Evolutionary conservation across 192 early-diverging fungal species (phyloP).

Genomic region (Phlyctochytrium arcticum): DNA sequence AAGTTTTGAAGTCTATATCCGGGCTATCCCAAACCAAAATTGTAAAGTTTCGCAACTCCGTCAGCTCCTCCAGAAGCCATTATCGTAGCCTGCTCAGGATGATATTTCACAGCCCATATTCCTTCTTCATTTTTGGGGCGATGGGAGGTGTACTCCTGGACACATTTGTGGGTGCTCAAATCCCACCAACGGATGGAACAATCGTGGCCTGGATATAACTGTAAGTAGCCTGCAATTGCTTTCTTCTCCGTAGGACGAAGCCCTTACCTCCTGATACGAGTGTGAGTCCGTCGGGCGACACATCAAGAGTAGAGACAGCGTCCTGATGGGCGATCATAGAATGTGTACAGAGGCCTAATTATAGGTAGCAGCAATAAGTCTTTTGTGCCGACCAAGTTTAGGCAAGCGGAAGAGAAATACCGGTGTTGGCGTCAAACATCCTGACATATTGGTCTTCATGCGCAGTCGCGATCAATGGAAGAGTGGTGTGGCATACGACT

Average conservation of each 20-base stretch:
- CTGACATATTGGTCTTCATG: constrained; percentile 74
- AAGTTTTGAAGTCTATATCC: too few relatives aligned
- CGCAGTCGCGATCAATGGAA: constrained; percentile 68
- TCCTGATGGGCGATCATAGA: constrained; percentile 67
- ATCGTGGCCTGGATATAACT: constrained; percentile 62
- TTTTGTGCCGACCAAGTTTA: too few relatives aligned
- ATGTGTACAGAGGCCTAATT: constrained; percentile 54
- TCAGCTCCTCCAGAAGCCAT: constrained; percentile 27
- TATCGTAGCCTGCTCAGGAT: background rate
- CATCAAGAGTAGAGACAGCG: constrained; percentile 59
- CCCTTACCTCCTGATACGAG: constrained; percentile 61
- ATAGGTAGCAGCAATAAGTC: background rate
- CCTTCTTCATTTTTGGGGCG: constrained; percentile 72
- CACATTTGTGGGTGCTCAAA: constrained; percentile 53
- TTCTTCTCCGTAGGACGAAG: background rate
- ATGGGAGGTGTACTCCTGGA: constrained; percentile 70
- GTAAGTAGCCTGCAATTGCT: background rate
- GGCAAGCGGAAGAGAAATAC: too few relatives aligned
- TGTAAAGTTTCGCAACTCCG: constrained; percentile 18
- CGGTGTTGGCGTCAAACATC: constrained; percentile 70
- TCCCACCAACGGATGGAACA: constrained; percentile 76
- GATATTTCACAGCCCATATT: constrained; percentile 44
- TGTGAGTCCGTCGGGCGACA: constrained; percentile 57
- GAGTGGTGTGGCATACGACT: constrained; percentile 66
- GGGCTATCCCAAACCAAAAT: too few relatives aligned